Base-by-base conservation (phyloP, 768 basidiomycete genomes). In the Peribolospora kevripleyi region DNA sequence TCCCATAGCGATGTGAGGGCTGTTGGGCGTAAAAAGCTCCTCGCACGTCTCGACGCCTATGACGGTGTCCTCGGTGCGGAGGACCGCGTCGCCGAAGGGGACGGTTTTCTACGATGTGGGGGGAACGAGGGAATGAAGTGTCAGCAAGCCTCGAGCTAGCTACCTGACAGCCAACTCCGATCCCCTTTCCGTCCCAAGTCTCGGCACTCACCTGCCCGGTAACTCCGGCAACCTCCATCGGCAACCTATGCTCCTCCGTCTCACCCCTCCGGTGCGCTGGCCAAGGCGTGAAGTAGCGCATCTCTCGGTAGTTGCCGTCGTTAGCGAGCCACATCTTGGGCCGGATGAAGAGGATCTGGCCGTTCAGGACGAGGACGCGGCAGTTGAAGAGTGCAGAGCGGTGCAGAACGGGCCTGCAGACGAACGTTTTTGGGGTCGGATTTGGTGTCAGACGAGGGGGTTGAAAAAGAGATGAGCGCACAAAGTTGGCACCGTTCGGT, bases 261-360 rank as follows among this genome's bases (percentile, higher is more conserved):
- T 87, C 75, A 37, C 25, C 25, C 25, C 25, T 25, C 40, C 80
- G 75, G 64, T 84, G 83, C 65, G 88, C 91, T 64, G 71, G 70
- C 91, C 93, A 98, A 0, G 93, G 88, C 2, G 91, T 87, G 63
- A 98, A 98, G 66, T 86, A 84, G 10, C 82, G 70, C 62, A 82
- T 70, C 68, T 74, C 72, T 61, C 93, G 82, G 67, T 98, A 98
- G 65, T 97, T 97, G 3, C 93, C 93, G 62, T 93, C 87, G 64
- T 97, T 97, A 1, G 93, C 93, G 48, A 98, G 73, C 93, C 93
- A 98, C 90, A 98, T 90, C 71, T 97, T 98, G 0, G 93, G 93
- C 36, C 93, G 79, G 59, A 98, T 97, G 59, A 95, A 77, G 1
- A 95, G 69, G 57, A 98, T 88, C 69, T 84, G 76, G 54, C 77